phyloP scores from a whole-genome alignment of 495 filamentous ascomycete genomes.

The Neurospora tetraspora region DNA sequence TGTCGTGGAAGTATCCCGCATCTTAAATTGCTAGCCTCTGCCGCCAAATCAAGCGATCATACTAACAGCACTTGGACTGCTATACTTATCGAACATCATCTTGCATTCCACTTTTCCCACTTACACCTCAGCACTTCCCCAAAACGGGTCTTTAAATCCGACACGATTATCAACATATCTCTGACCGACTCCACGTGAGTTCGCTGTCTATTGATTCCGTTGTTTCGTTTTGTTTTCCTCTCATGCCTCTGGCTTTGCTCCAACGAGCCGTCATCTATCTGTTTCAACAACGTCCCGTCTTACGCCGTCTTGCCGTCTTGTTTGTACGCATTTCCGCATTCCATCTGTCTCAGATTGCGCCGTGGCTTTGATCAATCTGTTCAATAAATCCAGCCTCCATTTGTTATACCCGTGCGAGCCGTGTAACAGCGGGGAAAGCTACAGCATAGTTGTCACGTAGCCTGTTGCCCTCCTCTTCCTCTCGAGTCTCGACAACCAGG shows the following conservation, averaged over 20 bases:
- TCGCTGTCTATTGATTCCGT: neutral
- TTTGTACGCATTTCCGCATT: neutral
- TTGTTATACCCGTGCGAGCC: neutral
- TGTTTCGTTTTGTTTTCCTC: neutral
- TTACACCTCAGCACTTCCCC: neutral
- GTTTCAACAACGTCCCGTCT: neutral
- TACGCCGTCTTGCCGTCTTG: neutral
- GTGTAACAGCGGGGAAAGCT: neutral
- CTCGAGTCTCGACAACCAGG: neutral
- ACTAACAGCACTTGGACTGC: neutral
- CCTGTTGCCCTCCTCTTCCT: neutral
- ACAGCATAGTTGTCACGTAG: neutral
- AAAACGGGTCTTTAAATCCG: neutral
- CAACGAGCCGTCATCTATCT: neutral
- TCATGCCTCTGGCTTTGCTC: neutral
- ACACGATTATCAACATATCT: neutral
- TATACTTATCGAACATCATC: neutral
- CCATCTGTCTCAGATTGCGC: neutral
- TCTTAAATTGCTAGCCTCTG: no score
- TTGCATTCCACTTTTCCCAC: neutral
- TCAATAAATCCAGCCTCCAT: neutral
- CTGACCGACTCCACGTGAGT: neutral
- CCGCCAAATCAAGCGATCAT: rapidly evolving
- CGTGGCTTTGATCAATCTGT: neutral
- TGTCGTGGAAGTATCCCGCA: neutral